Percentiles rank a stretch among this genome's conserved stretches.
Evolutionary conservation across 768 basidiomycete species (phyloP).

Genomic region (Phylloporus rhodoxanthus): DNA sequence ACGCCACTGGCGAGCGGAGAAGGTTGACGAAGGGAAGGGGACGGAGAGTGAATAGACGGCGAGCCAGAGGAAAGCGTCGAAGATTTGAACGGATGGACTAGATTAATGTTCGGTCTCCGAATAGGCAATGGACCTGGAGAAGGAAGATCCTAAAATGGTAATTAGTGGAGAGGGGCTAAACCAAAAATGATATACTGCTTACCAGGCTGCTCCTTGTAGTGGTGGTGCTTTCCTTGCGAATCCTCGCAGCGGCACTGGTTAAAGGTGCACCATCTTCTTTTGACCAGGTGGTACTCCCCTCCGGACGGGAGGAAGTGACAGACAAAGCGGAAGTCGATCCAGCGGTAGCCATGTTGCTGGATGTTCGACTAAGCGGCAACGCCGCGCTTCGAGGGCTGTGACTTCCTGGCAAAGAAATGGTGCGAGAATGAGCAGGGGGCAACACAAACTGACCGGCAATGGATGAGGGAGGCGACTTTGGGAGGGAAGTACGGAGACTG

Average conservation of each 20-base stretch:
- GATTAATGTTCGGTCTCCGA: constrained; percentile 37
- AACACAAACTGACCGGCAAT: constrained; percentile 44
- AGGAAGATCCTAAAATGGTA: constrained; percentile 30
- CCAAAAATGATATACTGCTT: constrained; percentile 1
- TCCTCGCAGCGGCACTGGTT: constrained; percentile 37
- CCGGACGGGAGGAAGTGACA: constrained; percentile 37
- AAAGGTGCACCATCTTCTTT: constrained; percentile 33
- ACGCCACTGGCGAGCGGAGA: constrained; percentile 38
- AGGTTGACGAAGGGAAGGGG: constrained; percentile 42
- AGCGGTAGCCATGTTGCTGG: constrained; percentile 27
- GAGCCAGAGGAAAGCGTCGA: constrained; percentile 46
- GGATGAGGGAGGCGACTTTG: constrained; percentile 41
- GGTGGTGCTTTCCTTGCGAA: constrained; percentile 49
- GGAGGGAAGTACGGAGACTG: constrained; percentile 37
- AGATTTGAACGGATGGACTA: constrained; percentile 46
- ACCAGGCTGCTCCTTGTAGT: constrained; percentile 31
- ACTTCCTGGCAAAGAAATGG: constrained; percentile 34
- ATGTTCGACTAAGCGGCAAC: constrained; percentile 32
- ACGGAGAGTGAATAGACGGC: constrained; percentile 44
- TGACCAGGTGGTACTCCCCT: constrained; percentile 32
- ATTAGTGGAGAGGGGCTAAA: constrained; percentile 2
- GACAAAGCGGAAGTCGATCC: constrained; percentile 38
- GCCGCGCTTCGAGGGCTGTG: constrained; percentile 33
- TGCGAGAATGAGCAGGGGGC: constrained; percentile 31
- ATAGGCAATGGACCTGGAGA: constrained; percentile 41